Evolutionary conservation across 345 rosid species (phyloP).

Genomic region (Stellera chamaejasme): DNA sequence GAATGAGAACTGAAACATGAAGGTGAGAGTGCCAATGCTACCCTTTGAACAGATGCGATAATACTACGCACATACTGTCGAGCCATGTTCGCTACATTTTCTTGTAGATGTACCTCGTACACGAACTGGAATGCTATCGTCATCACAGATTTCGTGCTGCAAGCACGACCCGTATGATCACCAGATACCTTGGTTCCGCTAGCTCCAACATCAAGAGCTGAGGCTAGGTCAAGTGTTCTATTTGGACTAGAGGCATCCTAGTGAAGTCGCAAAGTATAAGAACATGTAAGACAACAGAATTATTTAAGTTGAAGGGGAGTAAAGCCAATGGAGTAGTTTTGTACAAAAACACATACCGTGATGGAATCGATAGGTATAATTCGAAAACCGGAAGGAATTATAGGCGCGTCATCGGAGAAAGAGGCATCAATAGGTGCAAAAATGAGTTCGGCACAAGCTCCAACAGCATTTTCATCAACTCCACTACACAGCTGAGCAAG

Average conservation of each 20-base stretch:
- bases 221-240: constrained; percentile 91
- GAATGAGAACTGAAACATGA: constrained; percentile 49
- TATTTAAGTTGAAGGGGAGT: background rate
- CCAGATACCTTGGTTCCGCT: constrained; percentile 48
- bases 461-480: constrained; percentile 80
- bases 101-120: constrained; percentile 86
- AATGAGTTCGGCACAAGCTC: constrained; percentile 77
- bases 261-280: constrained; percentile 2
- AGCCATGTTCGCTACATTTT: constrained; percentile 79
- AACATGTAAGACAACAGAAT: background rate
- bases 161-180: constrained; percentile 43
- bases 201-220: constrained; percentile 75
- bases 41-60: constrained; percentile 89
- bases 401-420: constrained; percentile 91
- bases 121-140: constrained; percentile 95
- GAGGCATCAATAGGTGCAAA: constrained; percentile 98
- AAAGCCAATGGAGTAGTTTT: too few species aligned
- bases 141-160: constrained; percentile 79
- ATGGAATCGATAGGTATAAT: constrained; percentile 86
- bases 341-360: constrained; percentile 31
- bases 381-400: constrained; percentile 94
- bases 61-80: constrained; percentile 83
- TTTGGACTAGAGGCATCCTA: constrained; percentile 87
- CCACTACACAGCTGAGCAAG: constrained; percentile 80
- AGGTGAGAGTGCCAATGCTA: constrained; percentile 92